Evolutionary conservation across 2,329 filamentous ascomycete species (phyloP).

Genomic region (Alternaria ethzedia): DNA sequence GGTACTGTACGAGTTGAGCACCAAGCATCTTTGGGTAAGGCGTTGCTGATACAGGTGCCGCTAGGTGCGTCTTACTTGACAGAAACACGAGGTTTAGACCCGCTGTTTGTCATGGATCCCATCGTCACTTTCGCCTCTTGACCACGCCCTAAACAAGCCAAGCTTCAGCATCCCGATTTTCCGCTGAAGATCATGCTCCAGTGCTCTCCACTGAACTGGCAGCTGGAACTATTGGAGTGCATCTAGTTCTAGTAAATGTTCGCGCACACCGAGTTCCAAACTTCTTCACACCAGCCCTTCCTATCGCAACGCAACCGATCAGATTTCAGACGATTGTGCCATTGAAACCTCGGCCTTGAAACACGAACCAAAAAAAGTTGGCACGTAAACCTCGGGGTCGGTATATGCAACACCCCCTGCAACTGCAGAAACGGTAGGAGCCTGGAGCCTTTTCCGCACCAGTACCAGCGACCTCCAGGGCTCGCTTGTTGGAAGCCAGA

Average conservation of each 20-base stretch:
- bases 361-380: constrained; percentile 9
- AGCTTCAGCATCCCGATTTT: constrained; percentile 6
- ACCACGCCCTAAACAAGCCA: constrained; percentile 1
- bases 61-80: constrained; percentile 12
- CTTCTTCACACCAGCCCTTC: not conserved
- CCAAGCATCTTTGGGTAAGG: not conserved
- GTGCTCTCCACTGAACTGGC: not conserved
- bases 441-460: not conserved
- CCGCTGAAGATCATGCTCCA: constrained; percentile 8
- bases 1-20: not conserved
- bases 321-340: not conserved
- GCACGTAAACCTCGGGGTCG: constrained; percentile 9
- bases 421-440: not conserved
- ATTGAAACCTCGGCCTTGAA: not conserved
- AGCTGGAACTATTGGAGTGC: not conserved
- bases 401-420: constrained; percentile 10
- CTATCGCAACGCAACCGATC: not conserved
- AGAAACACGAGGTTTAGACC: constrained; percentile 21
- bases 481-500: not conserved
- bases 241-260: not conserved
- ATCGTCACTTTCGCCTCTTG: constrained; percentile 9
- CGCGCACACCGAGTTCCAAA: not conserved
- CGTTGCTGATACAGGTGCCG: constrained; percentile 18
- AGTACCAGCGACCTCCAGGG: no score
- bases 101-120: constrained; percentile 1